Evolutionary conservation across 2,329 filamentous ascomycete species (phyloP).

Genomic region (Fusarium penzigii): DNA sequence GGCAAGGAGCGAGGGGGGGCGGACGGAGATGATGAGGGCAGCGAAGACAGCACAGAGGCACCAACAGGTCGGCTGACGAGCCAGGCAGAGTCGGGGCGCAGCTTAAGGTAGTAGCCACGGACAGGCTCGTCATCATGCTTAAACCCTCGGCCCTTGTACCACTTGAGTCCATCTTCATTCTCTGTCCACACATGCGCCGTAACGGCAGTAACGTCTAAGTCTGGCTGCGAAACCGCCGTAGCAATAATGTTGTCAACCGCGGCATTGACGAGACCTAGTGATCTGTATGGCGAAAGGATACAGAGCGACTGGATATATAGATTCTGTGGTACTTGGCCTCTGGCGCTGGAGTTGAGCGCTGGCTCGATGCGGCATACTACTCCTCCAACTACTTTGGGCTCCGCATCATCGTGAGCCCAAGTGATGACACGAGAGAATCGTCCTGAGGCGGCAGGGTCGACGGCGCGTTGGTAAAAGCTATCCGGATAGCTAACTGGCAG

Average conservation of each 20-base stretch:
- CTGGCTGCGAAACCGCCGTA: slow-evolving; percentile 37
- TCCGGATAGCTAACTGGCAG: slow-evolving; percentile 66
- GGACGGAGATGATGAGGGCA: slow-evolving; percentile 19
- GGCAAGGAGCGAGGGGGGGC: slow-evolving; percentile 15
- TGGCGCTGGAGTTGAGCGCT: slow-evolving; percentile 14
- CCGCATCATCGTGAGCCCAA: slow-evolving; percentile 48
- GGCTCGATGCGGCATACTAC: slow-evolving; percentile 63
- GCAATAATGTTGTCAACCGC: slow-evolving; percentile 55
- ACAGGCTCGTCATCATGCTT: slow-evolving; percentile 47
- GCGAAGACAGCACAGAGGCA: slow-evolving; percentile 25
- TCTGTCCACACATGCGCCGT: slow-evolving; percentile 71
- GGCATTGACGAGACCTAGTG: slow-evolving; percentile 58
- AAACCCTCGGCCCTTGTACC: slow-evolving; percentile 64
- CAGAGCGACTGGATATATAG: slow-evolving; percentile 67
- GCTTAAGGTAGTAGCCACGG: slow-evolving; percentile 61
- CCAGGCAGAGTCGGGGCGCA: slow-evolving; percentile 63
- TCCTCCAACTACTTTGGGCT: slow-evolving; percentile 59
- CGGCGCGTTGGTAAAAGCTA: slow-evolving; percentile 59
- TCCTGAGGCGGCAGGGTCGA: slow-evolving; percentile 49
- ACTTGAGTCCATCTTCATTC: slow-evolving; percentile 62
- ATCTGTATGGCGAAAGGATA: slow-evolving; percentile 63
- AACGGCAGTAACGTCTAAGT: slow-evolving; percentile 43
- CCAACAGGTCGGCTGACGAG: slow-evolving; percentile 52
- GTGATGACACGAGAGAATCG: slow-evolving; percentile 62
- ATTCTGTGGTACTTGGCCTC: slow-evolving; percentile 37